These are phyloP conservation scores for Tricholoma terreum DNA, from an alignment of 768 basidiomycete species.

Conservation along the genomic window DNA sequence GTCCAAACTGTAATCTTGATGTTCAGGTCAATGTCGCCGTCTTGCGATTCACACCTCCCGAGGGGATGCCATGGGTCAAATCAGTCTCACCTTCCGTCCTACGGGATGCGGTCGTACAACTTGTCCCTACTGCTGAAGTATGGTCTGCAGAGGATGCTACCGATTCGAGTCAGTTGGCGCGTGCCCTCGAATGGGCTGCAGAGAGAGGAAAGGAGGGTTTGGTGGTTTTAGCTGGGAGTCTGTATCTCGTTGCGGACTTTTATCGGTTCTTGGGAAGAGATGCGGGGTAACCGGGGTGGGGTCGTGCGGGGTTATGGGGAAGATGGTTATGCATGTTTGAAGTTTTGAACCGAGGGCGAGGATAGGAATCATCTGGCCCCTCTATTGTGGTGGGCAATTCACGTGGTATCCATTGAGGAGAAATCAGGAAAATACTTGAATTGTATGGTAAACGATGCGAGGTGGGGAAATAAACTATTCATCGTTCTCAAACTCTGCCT, in stretches of 20 bases:
- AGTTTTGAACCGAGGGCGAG: no score
- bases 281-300: no score
- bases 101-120: constrained; percentile 36
- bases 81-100: constrained; percentile 55
- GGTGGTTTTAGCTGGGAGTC: constrained; percentile 81
- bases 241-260: constrained; percentile 93
- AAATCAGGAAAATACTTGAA: no score
- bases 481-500: no score
- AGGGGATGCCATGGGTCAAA: constrained; percentile 94
- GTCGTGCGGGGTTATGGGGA: no score
- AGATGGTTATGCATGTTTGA: no score
- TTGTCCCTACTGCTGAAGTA: constrained; percentile 45
- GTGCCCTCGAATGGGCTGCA: constrained; percentile 50
- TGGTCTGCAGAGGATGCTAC: constrained; percentile 37
- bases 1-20: constrained; percentile 20
- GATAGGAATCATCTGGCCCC: no score
- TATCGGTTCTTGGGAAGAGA: constrained; percentile 56
- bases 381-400: no score
- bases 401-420: no score
- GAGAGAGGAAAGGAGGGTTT: constrained; percentile 43
- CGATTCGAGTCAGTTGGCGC: constrained; percentile 18
- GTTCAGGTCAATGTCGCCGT: constrained; percentile 50
- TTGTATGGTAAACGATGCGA: no score
- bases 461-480: no score
- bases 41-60: constrained; percentile 68